phyloP scores from a whole-genome alignment of 2,329 filamentous ascomycete genomes.

The Fusarium sp. region DNA sequence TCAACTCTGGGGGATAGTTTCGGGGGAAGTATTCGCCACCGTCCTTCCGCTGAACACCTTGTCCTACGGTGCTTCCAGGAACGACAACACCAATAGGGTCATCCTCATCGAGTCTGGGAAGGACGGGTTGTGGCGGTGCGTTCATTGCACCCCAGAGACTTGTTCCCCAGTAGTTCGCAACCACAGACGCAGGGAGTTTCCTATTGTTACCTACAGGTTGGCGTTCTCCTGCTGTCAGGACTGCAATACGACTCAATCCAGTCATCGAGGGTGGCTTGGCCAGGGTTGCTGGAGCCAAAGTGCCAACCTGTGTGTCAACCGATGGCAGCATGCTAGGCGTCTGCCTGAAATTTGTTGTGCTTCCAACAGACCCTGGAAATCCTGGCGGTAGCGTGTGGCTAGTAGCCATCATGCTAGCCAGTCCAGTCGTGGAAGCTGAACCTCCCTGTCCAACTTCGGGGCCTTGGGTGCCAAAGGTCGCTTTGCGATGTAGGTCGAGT shows the following conservation, averaged over 20 bases:
- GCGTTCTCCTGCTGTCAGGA: constrained; percentile 82
- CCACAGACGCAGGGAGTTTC: constrained; percentile 82
- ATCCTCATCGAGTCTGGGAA: constrained; percentile 50
- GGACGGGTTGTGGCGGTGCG: constrained; percentile 42
- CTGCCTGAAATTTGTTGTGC: constrained; percentile 43
- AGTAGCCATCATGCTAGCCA: constrained; percentile 85
- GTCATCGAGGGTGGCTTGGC: constrained; percentile 86
- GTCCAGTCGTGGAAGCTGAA: constrained; percentile 66
- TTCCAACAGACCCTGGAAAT: constrained; percentile 49
- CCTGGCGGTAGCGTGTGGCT: constrained; percentile 82
- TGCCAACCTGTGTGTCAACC: constrained; percentile 63
- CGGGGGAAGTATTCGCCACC: constrained; percentile 69
- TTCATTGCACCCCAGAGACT: constrained; percentile 71
- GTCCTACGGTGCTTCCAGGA: constrained; percentile 46
- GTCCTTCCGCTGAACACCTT: constrained; percentile 45
- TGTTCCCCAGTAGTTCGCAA: constrained; percentile 95
- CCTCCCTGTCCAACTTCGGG: constrained; percentile 51
- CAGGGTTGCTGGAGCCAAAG: constrained; percentile 82
- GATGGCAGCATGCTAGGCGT: constrained; percentile 48
- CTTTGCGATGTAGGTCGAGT: constrained; percentile 87
- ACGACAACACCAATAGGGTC: constrained; percentile 55
- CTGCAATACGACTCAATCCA: constrained; percentile 85
- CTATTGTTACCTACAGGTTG: constrained; percentile 74
- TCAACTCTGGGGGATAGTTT: constrained; percentile 84
- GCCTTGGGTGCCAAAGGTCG: constrained; percentile 62